Percentiles rank a stretch among this genome's conserved stretches.
Conservation (phyloP, 1,284 basidiomycete genomes). For the Schizophyllum amplum region DNA sequence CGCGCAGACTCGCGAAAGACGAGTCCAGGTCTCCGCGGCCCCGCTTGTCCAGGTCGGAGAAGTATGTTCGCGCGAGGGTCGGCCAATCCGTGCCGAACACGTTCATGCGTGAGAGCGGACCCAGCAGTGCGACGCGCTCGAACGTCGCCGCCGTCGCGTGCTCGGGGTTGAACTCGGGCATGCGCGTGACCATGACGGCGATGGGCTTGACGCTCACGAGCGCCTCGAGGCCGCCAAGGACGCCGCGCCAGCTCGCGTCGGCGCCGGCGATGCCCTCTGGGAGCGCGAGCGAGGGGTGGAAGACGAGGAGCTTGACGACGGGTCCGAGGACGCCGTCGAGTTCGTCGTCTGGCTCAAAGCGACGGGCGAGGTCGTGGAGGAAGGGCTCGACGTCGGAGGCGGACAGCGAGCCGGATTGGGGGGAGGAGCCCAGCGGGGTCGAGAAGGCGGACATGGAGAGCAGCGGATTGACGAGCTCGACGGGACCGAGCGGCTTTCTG, state of each 20-base stretch:
- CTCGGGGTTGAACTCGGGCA: slow-evolving; percentile 65
- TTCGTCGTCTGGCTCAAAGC: slow-evolving; percentile 60
- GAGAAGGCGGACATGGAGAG: slow-evolving; percentile 62
- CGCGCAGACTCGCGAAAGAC: slow-evolving; percentile 74
- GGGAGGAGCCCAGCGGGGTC: slow-evolving; percentile 45
- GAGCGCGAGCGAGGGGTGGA: slow-evolving; percentile 52
- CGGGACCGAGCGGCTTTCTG: slow-evolving; percentile 63
- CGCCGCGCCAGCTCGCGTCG: slow-evolving; percentile 79
- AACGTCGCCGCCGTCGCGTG: slow-evolving; percentile 51
- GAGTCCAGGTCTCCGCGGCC: slow-evolving; percentile 73
- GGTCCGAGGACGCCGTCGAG: slow-evolving; percentile 49
- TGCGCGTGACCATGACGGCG: slow-evolving; percentile 68
- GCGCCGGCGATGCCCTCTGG: slow-evolving; percentile 61
- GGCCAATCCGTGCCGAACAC: slow-evolving; percentile 87
- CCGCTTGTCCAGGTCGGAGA: slow-evolving; percentile 76
- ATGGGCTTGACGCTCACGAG: slow-evolving; percentile 80
- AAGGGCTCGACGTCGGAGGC: slow-evolving; percentile 62
- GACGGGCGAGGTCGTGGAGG: slow-evolving; percentile 59
- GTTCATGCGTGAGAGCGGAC: slow-evolving; percentile 74
- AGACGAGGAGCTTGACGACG: slow-evolving; percentile 50
- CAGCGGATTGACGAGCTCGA: slow-evolving; percentile 72
- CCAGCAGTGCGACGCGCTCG: slow-evolving; percentile 64
- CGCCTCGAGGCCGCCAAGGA: slow-evolving; percentile 75
- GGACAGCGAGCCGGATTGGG: slow-evolving; percentile 31
- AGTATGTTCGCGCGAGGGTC: slow-evolving; percentile 69